Evolutionary conservation across 1,284 basidiomycete species (phyloP).

Genomic region (Pascua sp.): DNA sequence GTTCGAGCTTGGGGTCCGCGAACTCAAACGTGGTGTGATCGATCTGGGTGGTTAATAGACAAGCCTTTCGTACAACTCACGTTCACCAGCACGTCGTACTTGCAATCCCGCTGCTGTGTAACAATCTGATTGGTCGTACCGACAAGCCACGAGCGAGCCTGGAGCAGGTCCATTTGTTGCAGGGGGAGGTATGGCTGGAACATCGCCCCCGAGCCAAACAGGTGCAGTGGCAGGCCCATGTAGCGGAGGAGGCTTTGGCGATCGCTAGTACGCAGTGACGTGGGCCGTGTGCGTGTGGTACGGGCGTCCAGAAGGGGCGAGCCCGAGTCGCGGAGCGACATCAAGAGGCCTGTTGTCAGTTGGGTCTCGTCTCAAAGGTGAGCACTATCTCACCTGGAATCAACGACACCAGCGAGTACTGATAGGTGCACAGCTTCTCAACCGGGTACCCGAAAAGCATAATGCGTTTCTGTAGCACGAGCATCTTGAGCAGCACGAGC

Average conservation of each 20-base stretch:
- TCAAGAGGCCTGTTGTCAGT: conserved; percentile 64
- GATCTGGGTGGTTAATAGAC: conserved; percentile 56
- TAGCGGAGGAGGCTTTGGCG: conserved; percentile 85
- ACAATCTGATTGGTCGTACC: conserved; percentile 95
- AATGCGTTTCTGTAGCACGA: conserved; percentile 89
- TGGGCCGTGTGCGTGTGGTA: conserved; percentile 62
- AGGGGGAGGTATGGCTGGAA: conserved; percentile 97
- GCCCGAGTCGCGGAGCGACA: conserved; percentile 87
- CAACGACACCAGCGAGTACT: conserved; percentile 88
- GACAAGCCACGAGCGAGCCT: conserved; percentile 72
- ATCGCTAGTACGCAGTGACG: conserved; percentile 82
- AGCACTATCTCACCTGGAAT: conserved; percentile 61
- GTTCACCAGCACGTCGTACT: conserved; percentile 83
- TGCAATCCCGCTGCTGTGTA: conserved; percentile 79
- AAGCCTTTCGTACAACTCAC: conserved; percentile 52
- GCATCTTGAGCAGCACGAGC: conserved; percentile 86
- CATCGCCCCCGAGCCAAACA: conserved; percentile 87
- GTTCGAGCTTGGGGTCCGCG: conserved; percentile 73
- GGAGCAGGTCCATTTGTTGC: conserved; percentile 88
- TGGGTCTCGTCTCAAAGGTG: too few species aligned
- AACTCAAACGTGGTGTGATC: conserved; percentile 82
- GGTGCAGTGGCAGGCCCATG: conserved; percentile 63
- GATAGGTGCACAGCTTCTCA: conserved; percentile 92
- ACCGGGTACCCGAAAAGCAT: conserved; percentile 98
- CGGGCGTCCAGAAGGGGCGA: conserved; percentile 71